Conservation (phyloP, 2,329 filamentous ascomycete species). For the Penicillium italicum region DNA sequence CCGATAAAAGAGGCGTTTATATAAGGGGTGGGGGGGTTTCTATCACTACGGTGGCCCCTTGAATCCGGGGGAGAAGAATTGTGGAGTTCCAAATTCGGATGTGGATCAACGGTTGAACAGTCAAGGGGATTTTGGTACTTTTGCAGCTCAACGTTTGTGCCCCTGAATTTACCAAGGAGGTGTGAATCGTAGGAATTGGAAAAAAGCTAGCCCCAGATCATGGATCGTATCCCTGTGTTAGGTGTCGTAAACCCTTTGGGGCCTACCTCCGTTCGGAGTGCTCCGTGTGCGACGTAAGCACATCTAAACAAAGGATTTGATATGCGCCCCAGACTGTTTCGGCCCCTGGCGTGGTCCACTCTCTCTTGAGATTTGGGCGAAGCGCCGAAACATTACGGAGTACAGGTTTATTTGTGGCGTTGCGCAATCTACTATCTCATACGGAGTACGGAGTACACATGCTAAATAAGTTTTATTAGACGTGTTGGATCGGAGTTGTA, state of each 20-base stretch:
- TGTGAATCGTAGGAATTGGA: not conserved
- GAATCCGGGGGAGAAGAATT: constrained; percentile 17
- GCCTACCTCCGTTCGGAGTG: not conserved
- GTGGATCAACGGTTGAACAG: constrained; percentile 4
- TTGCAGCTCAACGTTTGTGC: constrained; percentile 2
- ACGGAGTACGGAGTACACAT: too few species aligned
- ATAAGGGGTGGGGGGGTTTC: too few species aligned
- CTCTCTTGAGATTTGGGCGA: not conserved
- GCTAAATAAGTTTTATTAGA: not conserved
- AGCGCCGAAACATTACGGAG: not conserved
- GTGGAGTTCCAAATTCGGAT: constrained; percentile 5
- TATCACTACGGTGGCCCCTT: constrained; percentile 12
- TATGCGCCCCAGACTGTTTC: constrained; percentile 8
- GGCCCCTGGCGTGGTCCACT: constrained; percentile 4
- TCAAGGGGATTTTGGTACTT: constrained; percentile 1
- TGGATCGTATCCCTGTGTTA: constrained; percentile 2
- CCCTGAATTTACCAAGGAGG: constrained; percentile 1
- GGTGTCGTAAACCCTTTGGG: not conserved
- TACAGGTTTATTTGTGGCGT: not conserved
- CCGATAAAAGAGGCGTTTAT: too few species aligned
- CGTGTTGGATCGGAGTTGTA: not conserved
- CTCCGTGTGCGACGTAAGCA: not conserved
- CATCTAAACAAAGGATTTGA: constrained; percentile 3
- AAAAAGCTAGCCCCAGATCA: not conserved
- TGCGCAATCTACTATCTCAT: not conserved